phyloP scores from a whole-genome alignment of 306 rosid genomes.

The Prunus salicina region DNA sequence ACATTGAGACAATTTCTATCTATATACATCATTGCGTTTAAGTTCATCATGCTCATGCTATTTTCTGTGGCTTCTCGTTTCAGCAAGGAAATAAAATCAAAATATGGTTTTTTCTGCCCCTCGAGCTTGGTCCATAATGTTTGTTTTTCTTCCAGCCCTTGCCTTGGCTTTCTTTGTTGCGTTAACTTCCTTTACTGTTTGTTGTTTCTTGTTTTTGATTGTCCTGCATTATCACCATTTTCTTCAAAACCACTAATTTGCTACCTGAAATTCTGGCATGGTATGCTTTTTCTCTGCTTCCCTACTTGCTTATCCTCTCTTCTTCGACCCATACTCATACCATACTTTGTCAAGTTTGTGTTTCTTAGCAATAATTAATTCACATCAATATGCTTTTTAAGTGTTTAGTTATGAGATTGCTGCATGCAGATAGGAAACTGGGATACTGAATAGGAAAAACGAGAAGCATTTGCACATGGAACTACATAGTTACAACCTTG shows the following conservation, averaged over 20 bases:
- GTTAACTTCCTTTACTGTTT: background rate
- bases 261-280: background rate
- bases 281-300: background rate
- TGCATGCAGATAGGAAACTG: too few relatives aligned
- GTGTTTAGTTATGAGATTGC: too few relatives aligned
- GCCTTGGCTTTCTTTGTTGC: background rate
- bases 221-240: background rate
- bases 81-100: slow-evolving; percentile 39
- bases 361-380: background rate
- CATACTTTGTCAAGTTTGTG: background rate
- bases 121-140: background rate
- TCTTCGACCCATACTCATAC: background rate
- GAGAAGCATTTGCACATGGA: too few relatives aligned
- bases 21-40: slow-evolving; percentile 36
- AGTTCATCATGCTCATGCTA: slow-evolving; percentile 19
- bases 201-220: background rate
- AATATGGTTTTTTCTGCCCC: slow-evolving; percentile 17
- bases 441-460: too few relatives aligned
- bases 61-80: slow-evolving; percentile 29
- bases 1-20: slow-evolving; percentile 95
- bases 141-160: background rate
- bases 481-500: too few relatives aligned
- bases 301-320: background rate
- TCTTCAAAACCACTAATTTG: background rate
- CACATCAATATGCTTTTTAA: too few relatives aligned